phyloP scores from a whole-genome alignment of 164 flowering plant species.

The Liriodendron chinense region DNA sequence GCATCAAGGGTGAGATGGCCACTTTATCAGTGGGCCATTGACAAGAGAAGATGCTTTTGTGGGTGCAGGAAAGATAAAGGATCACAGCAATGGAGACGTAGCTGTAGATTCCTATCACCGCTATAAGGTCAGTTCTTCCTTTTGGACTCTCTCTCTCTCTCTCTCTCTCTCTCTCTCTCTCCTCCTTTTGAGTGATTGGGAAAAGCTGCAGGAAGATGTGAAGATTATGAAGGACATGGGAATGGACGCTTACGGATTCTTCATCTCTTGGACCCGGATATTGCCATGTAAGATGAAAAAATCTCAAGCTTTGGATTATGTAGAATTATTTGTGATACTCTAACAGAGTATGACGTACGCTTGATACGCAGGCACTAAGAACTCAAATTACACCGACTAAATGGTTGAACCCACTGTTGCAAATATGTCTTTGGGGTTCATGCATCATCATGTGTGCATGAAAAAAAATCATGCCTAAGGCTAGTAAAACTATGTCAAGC shows the following conservation, averaged over 20 bases:
- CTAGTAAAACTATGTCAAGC: too few relatives aligned
- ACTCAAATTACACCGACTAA: too few relatives aligned
- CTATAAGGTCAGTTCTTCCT: slow-evolving; percentile 15
- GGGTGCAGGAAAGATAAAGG: slow-evolving; percentile 21
- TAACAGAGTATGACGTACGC: too few relatives aligned
- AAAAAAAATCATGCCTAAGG: too few relatives aligned
- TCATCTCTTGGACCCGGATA: slow-evolving; percentile 38
- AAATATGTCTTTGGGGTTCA: too few relatives aligned
- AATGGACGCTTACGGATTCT: slow-evolving; percentile 29
- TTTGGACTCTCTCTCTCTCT: not conserved
- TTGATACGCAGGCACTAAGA: too few relatives aligned
- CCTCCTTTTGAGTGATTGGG: not conserved
- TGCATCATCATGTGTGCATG: too few relatives aligned
- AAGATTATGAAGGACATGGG: slow-evolving; percentile 26
- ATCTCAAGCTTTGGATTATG: not conserved
- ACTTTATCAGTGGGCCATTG: not conserved
- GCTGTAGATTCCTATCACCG: slow-evolving; percentile 7
- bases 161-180: not conserved
- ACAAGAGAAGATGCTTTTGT: not conserved
- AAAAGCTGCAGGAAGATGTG: slow-evolving; percentile 24
- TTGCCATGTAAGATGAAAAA: slow-evolving; percentile 28
- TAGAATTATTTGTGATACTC: not conserved
- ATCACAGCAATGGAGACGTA: slow-evolving; percentile 25
- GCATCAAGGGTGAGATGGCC: too few relatives aligned
- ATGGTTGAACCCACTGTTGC: too few relatives aligned